Percentiles rank a stretch among this genome's conserved stretches.
These are phyloP conservation scores for Ciborinia camelliae DNA, from an alignment of 2,329 filamentous ascomycete genomes.

Conservation along the genomic window DNA sequence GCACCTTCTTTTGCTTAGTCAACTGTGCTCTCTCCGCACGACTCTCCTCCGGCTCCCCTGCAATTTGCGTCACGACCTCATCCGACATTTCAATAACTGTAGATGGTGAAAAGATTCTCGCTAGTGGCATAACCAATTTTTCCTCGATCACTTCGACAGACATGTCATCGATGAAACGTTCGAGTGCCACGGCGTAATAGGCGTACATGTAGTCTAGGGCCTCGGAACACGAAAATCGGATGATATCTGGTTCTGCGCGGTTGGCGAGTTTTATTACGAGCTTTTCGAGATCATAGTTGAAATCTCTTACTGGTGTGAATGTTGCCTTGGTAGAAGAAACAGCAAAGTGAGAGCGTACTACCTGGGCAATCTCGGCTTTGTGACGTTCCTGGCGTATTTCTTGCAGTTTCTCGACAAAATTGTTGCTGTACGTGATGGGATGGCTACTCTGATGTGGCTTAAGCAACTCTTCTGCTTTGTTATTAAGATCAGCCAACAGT, in stretches of 20 bases:
- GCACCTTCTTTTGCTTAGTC: slow-evolving; percentile 40
- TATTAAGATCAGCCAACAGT: slow-evolving; percentile 39
- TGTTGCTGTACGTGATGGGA: slow-evolving; percentile 53
- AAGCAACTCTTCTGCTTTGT: slow-evolving; percentile 47
- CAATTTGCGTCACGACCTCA: slow-evolving; percentile 40
- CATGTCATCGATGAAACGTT: slow-evolving; percentile 45
- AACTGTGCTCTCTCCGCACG: slow-evolving; percentile 40
- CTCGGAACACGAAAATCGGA: slow-evolving; percentile 35
- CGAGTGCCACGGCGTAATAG: slow-evolving; percentile 45
- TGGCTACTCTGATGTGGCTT: slow-evolving; percentile 45
- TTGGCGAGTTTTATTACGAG: slow-evolving; percentile 29
- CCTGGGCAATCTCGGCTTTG: slow-evolving; percentile 22
- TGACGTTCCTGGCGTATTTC: slow-evolving; percentile 23
- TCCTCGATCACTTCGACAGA: slow-evolving; percentile 44
- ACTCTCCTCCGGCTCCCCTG: slow-evolving; percentile 43
- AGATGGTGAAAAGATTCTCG: slow-evolving; percentile 42
- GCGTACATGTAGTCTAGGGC: slow-evolving; percentile 42
- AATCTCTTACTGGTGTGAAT: too few species aligned
- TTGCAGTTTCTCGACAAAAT: slow-evolving; percentile 42
- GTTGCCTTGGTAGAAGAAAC: not conserved
- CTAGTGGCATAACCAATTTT: slow-evolving; percentile 40
- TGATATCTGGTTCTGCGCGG: slow-evolving; percentile 35
- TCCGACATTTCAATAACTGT: slow-evolving; percentile 40
- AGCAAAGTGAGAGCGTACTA: slow-evolving; percentile 33
- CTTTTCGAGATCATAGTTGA: slow-evolving; percentile 27